These are phyloP conservation scores for Astrephomene gubernaculifera DNA, from an alignment of 139 green algal species.

Conservation along the genomic window DNA sequence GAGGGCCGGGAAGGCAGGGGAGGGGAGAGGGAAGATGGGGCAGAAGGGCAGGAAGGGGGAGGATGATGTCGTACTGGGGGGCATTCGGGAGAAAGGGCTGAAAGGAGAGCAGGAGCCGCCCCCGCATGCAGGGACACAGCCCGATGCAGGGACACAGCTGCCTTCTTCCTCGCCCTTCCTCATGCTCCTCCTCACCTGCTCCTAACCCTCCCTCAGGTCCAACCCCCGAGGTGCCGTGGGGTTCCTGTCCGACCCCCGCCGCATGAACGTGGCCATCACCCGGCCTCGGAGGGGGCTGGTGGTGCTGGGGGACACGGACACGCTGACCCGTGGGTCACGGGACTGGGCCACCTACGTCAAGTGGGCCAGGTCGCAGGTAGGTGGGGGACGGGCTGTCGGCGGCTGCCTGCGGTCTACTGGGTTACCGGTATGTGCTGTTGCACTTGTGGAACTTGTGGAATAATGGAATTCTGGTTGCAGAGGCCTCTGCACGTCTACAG, in stretches of 20 bases:
- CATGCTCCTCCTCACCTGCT: background rate
- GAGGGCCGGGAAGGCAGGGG: background rate
- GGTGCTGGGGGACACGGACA: slow-evolving; percentile 51
- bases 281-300: slow-evolving; percentile 69
- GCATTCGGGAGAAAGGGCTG: no score
- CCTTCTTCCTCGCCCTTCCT: background rate
- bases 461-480: no score
- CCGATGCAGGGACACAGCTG: background rate
- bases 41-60: no score
- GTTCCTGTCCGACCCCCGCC: slow-evolving; percentile 86
- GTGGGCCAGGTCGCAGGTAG: slow-evolving; percentile 28
- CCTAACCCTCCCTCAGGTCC: background rate
- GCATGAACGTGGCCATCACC: slow-evolving; percentile 95
- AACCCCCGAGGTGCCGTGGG: slow-evolving; percentile 74
- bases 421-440: background rate
- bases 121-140: background rate
- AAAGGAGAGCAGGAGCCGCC: background rate
- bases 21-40: background rate
- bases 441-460: no score
- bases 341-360: slow-evolving; percentile 47
- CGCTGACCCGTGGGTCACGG: slow-evolving; percentile 29
- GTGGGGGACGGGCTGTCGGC: background rate
- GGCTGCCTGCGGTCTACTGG: background rate
- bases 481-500: no score
- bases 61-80: no score